phyloP scores from a whole-genome alignment of 2,329 filamentous ascomycete species.

The Pezicula neosporulosa region DNA sequence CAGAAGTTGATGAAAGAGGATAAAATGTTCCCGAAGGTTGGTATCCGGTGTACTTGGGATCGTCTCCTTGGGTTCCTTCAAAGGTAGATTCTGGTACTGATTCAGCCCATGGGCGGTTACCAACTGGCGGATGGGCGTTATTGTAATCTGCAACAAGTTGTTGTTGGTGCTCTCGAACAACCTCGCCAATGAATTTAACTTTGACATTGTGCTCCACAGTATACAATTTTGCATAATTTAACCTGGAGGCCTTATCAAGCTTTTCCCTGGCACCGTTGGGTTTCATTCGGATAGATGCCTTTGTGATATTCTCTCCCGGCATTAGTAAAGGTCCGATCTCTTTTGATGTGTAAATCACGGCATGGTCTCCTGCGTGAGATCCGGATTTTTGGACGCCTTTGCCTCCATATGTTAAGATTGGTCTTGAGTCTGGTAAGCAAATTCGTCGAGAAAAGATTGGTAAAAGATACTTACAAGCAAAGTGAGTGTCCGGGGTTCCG shows the following conservation, averaged over 20 bases:
- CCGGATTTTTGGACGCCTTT: conserved; percentile 13
- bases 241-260: conserved; percentile 5
- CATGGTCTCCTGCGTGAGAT: conserved; percentile 10
- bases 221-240: conserved; percentile 22
- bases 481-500: conserved; percentile 1
- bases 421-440: conserved; percentile 7
- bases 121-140: conserved; percentile 1
- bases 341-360: conserved; percentile 9
- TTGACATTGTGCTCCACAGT: conserved; percentile 22
- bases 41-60: too few species aligned
- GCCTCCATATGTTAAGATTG: conserved; percentile 15
- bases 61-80: too few species aligned
- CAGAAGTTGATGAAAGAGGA: too few species aligned
- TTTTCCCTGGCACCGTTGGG: neutral
- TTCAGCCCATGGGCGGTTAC: neutral
- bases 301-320: conserved; percentile 4
- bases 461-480: conserved; percentile 13
- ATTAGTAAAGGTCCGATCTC: neutral
- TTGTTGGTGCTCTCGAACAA: conserved; percentile 5
- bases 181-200: conserved; percentile 17
- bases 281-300: conserved; percentile 2
- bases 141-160: conserved; percentile 8
- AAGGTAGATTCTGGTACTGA: neutral
- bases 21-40: too few species aligned
- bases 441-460: neutral